Base-by-base conservation (phyloP, 202 grass and related monocot genomes). In the Carex arenaria region DNA sequence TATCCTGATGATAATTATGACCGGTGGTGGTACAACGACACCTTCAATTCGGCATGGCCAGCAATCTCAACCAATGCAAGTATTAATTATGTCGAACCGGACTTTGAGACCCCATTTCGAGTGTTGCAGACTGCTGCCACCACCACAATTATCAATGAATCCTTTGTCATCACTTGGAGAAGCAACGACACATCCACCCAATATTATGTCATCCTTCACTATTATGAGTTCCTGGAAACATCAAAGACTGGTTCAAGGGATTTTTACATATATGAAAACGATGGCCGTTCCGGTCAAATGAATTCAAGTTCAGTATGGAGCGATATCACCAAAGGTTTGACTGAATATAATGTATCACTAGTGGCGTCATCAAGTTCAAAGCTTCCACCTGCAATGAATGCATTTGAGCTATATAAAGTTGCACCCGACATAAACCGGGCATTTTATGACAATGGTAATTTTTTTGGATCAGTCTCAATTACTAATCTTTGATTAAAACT, bases 1-100 rank as follows among this genome's bases (percentile, higher is more conserved):
- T 93, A 93, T 18, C 87, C 88, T 2, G 68, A n/a, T 15, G 93
- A 91, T 71, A 45, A 36, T 0, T 34, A 83, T 5, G 89, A 96
- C 77, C 87, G 89, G 7, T 15, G 90, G 7, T 96, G 90, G 90
- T 20, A 70, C 11, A 71, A 57, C 17, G 87, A 80, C 0, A 62
- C 62, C 11, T 64, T 43, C 5, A 8, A 20, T 1, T 7, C 0
- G 1, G 10, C 18, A 3, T 91, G 89, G 87, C 66, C 49, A 31
- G 79, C 85, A 34, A 80, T 87, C 63, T 86, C 72, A 5, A 76
- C 72, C 6, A 34, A 31, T 65, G 1, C 68, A 6, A 22, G 22
- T 14, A 69, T 7, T 11, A 5, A 43, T 3, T 11, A 26, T 0
- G 13, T n/a, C 22, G 12, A 22, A 15, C 1, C 3, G 17, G 1